phyloP scores from a whole-genome alignment of 805 yeast genomes.

The Candida peoriensis region DNA sequence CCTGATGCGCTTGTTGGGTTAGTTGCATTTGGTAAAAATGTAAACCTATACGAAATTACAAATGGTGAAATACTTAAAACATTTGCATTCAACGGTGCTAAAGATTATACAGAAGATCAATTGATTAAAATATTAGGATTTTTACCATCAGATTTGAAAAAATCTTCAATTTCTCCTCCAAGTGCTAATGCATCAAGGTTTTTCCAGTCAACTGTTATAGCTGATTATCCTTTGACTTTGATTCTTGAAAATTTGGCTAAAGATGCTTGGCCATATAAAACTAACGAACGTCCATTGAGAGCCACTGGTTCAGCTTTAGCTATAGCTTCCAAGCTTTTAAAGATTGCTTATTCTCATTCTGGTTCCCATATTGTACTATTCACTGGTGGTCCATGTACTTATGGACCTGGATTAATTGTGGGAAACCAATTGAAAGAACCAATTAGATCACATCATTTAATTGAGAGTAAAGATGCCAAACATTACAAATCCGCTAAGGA shows the following conservation, averaged over 20 bases:
- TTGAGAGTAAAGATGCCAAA: constrained; percentile 39
- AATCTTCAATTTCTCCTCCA: constrained; percentile 4
- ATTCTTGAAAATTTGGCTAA: constrained; percentile 44
- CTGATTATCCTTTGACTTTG: constrained; percentile 44
- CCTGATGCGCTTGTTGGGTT: constrained; percentile 52
- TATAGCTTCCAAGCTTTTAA: constrained; percentile 36
- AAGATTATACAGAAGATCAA: constrained; percentile 43
- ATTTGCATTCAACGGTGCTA: constrained; percentile 52
- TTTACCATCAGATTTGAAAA: constrained; percentile 28
- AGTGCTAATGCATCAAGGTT: constrained; percentile 10
- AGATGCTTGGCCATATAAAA: constrained; percentile 44
- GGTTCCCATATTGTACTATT: constrained; percentile 54
- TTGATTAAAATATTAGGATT: constrained; percentile 43
- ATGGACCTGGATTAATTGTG: constrained; percentile 61
- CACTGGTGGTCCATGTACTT: constrained; percentile 61
- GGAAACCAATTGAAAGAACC: constrained; percentile 54
- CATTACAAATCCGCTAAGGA: constrained; percentile 37
- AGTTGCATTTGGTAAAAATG: constrained; percentile 55
- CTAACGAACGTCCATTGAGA: constrained; percentile 44
- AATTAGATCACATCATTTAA: constrained; percentile 61
- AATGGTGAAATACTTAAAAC: constrained; percentile 28
- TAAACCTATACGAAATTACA: constrained; percentile 50
- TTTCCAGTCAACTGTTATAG: constrained; percentile 16
- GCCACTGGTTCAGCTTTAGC: constrained; percentile 59
- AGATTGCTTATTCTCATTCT: constrained; percentile 36